Conservation (phyloP, 345 rosid species). For the Conringia planisiliqua region DNA sequence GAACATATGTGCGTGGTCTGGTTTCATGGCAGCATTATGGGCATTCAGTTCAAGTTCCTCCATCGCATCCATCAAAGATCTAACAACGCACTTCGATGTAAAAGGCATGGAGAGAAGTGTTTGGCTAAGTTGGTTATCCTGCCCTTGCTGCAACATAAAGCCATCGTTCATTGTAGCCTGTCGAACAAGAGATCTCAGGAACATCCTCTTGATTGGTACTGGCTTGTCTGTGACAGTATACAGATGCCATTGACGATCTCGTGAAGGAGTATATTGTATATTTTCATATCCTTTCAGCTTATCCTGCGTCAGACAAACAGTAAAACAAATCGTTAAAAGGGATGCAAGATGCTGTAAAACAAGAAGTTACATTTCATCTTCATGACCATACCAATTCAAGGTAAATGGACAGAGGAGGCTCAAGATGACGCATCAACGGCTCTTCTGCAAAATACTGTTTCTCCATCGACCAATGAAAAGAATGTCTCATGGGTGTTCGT, state of each 20-base stretch:
- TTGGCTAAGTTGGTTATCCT: slow-evolving; percentile 41
- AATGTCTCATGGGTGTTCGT: slow-evolving; percentile 94
- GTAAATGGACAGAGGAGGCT: slow-evolving; percentile 95
- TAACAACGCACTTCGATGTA: slow-evolving; percentile 78
- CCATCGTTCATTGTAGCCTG: slow-evolving; percentile 73
- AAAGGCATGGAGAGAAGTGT: slow-evolving; percentile 53
- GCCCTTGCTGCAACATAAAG: slow-evolving; percentile 57
- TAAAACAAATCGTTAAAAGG: background rate
- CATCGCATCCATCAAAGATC: slow-evolving; percentile 89
- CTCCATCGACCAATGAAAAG: slow-evolving; percentile 90
- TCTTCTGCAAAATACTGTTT: slow-evolving; percentile 85
- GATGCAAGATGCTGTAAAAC: background rate
- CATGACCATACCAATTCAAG: slow-evolving; percentile 77
- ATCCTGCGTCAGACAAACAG: slow-evolving; percentile 53
- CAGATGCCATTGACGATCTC: slow-evolving; percentile 95
- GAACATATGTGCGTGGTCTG: slow-evolving; percentile 95
- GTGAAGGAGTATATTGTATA: slow-evolving; percentile 70
- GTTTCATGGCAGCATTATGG: slow-evolving; percentile 75
- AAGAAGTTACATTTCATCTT: background rate
- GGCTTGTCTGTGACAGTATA: slow-evolving; percentile 86
- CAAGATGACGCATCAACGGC: slow-evolving; percentile 89
- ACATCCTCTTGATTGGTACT: slow-evolving; percentile 79
- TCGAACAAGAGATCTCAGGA: slow-evolving; percentile 91
- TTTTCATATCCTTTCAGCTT: slow-evolving; percentile 85
- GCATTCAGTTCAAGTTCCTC: slow-evolving; percentile 95